phyloP scores from a whole-genome alignment of 148 eudicot species.

The Camellia lanceoleosa region DNA sequence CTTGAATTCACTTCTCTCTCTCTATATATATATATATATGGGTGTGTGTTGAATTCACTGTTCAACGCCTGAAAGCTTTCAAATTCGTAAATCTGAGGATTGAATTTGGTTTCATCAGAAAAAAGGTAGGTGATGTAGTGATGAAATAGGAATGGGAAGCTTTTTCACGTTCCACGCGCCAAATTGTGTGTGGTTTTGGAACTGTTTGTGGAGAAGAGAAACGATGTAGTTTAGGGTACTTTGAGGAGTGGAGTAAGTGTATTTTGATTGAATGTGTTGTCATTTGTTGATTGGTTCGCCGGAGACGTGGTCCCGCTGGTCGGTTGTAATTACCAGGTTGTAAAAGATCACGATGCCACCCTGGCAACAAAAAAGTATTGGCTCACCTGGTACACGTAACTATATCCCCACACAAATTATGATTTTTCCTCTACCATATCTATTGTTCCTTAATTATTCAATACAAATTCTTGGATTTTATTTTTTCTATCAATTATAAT shows the following conservation, averaged over 20 bases:
- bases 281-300: no score
- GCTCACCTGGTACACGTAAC: no score
- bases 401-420: no score
- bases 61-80: neutral
- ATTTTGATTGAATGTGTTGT: no score
- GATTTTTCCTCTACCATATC: no score
- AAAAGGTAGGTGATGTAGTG: no score
- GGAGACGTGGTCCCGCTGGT: neutral
- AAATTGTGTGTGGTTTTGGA: neutral
- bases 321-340: slow-evolving; percentile 6
- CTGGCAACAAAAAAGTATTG: neutral
- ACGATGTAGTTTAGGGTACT: neutral
- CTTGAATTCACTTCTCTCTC: neutral
- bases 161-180: neutral
- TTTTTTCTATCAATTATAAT: no score
- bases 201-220: neutral
- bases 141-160: no score
- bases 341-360: neutral
- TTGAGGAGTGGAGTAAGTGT: neutral
- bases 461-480: no score
- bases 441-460: no score
- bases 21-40: neutral
- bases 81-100: neutral
- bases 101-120: neutral
- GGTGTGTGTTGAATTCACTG: neutral